Base-by-base conservation (phyloP, 306 rosid species). In the Malus orientalis region DNA sequence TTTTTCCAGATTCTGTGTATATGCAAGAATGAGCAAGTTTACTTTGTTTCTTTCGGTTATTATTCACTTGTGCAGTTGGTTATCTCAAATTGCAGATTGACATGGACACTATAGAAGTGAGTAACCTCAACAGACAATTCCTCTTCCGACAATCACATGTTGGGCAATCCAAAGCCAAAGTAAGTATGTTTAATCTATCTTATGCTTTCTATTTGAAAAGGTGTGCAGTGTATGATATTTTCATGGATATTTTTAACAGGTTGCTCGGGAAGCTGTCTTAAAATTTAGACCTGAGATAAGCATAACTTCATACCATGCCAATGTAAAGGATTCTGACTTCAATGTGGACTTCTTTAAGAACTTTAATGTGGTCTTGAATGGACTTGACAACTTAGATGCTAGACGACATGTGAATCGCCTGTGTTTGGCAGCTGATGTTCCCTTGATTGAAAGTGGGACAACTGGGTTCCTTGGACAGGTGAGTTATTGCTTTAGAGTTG, bases 381-480 rank as follows among this genome's bases (percentile, higher is more conserved):
- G 99, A 70, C 99, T 96, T 38, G 99, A 96, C 91, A 96, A 96
- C 85, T 86, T 96, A 79, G 98, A 96, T 88, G 99, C 99, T 2
- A 90, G 99, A 67, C 87, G 99, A 63, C 98, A 96, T 81, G 99
- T 96, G 67, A 96, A 96, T 83, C 99, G 99, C 30, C 77, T 96
- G 64, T 89, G 98, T 88, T 85, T 96, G 91, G 97, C 98, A 78
- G 97, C 99, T 85, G 83, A 89, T 68, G 96, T 96, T 75, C 97
- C 99, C 69, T 79, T 96, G 77, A 95, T 96, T 78, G 99, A 93
- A 87, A 96, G 99, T 88, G 99, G 99, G 80, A 96, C 99, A 45
- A 96, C 99, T 84, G 99, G 99, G 72, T 96, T 96, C 85, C 99
- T 96, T 76, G 99, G 99, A 62, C 99, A 96, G 99, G 99, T 96